Conservation (phyloP, 768 basidiomycete species). For the Rhodotorula sphaerocarpa region DNA sequence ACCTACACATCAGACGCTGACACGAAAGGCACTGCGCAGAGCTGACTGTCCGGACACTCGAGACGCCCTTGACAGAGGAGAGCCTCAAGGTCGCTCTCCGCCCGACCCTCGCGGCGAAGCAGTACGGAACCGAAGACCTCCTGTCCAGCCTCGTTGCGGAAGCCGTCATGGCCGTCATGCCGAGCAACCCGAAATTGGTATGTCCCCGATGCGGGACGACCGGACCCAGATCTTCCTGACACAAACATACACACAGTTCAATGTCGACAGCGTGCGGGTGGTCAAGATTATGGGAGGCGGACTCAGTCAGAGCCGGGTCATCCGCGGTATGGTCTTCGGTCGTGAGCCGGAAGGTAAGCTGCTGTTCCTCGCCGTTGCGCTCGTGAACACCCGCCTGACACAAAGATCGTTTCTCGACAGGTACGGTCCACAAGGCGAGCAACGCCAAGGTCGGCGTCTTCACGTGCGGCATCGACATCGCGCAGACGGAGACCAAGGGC, state of each 20-base stretch:
- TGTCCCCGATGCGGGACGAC: not conserved
- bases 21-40: conserved; percentile 42
- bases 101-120: conserved; percentile 92
- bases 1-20: not conserved
- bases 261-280: conserved; percentile 94
- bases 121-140: conserved; percentile 83
- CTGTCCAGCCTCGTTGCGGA: conserved; percentile 80
- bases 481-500: conserved; percentile 98
- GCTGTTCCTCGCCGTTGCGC: conserved; percentile 24
- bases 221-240: not conserved
- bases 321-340: conserved; percentile 96
- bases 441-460: conserved; percentile 92
- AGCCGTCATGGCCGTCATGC: conserved; percentile 84
- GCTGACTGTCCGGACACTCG: conserved; percentile 61
- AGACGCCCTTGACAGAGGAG: conserved; percentile 61
- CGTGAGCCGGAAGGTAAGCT: conserved; percentile 77
- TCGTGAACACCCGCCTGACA: not conserved
- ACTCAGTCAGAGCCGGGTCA: conserved; percentile 72
- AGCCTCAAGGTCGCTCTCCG: conserved; percentile 68
- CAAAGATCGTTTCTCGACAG: conserved; percentile 43
- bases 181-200: conserved; percentile 48
- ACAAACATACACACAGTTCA: conserved; percentile 72
- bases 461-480: conserved; percentile 81
- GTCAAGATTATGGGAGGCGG: conserved; percentile 98
- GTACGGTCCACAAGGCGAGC: conserved; percentile 68